Evolutionary conservation across 768 basidiomycete genomes (phyloP).

Genomic region (Hericium erinaceus): DNA sequence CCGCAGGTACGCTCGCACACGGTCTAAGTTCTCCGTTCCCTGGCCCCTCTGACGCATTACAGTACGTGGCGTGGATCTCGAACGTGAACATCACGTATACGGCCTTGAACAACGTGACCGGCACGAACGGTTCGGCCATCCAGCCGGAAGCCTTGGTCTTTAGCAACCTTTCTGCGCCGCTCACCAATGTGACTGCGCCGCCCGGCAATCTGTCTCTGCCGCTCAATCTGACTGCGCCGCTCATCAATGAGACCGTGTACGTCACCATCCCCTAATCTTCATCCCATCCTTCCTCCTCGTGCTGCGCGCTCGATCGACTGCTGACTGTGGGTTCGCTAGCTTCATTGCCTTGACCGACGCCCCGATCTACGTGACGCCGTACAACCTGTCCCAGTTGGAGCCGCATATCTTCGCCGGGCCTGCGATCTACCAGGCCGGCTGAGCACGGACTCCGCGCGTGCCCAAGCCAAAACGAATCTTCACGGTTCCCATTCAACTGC

Average conservation of each 20-base stretch:
- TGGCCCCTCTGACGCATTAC: background rate
- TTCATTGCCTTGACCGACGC: constrained; percentile 44
- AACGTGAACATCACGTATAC: constrained; percentile 56
- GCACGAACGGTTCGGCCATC: constrained; percentile 30
- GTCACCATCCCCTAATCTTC: background rate
- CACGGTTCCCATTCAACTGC: background rate
- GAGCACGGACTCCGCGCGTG: constrained; percentile 12
- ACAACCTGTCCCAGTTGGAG: constrained; percentile 44
- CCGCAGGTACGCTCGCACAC: constrained; percentile 26
- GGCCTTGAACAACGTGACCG: constrained; percentile 29
- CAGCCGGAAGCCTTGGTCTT: constrained; percentile 44
- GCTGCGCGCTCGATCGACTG: background rate
- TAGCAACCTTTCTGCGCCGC: constrained; percentile 25
- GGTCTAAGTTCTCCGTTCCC: no score
- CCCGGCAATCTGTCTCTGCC: constrained; percentile 28
- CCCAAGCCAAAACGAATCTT: background rate
- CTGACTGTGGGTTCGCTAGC: constrained; percentile 11
- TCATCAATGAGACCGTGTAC: constrained; percentile 45
- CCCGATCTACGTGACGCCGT: constrained; percentile 46
- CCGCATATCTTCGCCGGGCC: constrained; percentile 48
- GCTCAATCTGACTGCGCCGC: constrained; percentile 2
- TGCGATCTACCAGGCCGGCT: constrained; percentile 39
- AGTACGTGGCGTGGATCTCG: constrained; percentile 49
- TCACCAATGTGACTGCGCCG: constrained; percentile 21
- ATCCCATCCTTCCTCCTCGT: background rate